Conservation (phyloP, 2,329 filamentous ascomycete species). For the Xylariaceae sp. region DNA sequence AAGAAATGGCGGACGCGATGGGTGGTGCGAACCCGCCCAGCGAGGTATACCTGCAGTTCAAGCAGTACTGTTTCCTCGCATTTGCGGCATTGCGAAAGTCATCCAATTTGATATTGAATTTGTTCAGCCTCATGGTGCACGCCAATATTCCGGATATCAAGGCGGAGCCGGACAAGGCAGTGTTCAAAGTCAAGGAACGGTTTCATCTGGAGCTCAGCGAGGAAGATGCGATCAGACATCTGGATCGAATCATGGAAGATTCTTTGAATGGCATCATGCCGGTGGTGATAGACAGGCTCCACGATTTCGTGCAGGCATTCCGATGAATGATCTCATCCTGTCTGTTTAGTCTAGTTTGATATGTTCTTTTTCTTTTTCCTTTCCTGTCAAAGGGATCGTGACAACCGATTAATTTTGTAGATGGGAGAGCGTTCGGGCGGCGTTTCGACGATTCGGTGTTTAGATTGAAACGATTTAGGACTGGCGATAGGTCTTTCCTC, state of each 20-base stretch:
- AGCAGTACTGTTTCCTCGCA: slow-evolving; percentile 92
- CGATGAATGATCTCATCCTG: slow-evolving; percentile 43
- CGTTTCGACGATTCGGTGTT: slow-evolving; percentile 5
- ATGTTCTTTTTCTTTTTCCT: neutral
- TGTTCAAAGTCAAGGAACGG: slow-evolving; percentile 88
- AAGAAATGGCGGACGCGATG: slow-evolving; percentile 99
- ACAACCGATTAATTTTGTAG: neutral
- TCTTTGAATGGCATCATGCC: slow-evolving; percentile 85
- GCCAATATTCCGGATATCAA: slow-evolving; percentile 95
- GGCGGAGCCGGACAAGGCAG: slow-evolving; percentile 86
- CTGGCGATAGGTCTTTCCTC: too few relatives aligned
- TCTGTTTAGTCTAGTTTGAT: neutral
- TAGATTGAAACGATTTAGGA: neutral
- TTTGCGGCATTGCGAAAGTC: slow-evolving; percentile 88
- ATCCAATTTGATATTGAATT: slow-evolving; percentile 83
- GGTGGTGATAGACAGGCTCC: slow-evolving; percentile 89
- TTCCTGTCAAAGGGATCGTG: neutral
- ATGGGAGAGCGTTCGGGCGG: slow-evolving; percentile 6
- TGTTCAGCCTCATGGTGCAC: slow-evolving; percentile 96
- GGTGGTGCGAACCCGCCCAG: slow-evolving; percentile 65
- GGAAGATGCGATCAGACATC: slow-evolving; percentile 82
- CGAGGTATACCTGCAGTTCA: slow-evolving; percentile 81
- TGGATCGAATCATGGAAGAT: slow-evolving; percentile 86
- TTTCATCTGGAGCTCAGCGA: slow-evolving; percentile 90
- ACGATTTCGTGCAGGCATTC: slow-evolving; percentile 90